These are phyloP conservation scores for Hanseniaspora mollemarum DNA, from an alignment of 805 yeast genomes.

Conservation along the genomic window DNA sequence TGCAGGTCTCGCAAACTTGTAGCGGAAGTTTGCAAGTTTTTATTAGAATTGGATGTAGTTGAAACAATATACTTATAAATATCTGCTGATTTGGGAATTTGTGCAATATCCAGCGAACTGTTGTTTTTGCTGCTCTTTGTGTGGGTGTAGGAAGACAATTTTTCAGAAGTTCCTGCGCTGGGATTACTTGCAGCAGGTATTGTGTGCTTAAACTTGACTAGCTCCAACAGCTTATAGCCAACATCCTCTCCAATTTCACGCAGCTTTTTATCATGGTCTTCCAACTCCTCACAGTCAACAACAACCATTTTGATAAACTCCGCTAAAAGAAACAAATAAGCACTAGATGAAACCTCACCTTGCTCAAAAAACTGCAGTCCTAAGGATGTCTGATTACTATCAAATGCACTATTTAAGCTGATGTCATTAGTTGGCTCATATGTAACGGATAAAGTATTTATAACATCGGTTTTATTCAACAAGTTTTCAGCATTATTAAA, in stretches of 20 bases:
- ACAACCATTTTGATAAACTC: constrained; percentile 53
- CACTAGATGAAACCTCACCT: constrained; percentile 50
- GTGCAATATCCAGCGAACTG: constrained; percentile 3
- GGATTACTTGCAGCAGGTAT: constrained; percentile 18
- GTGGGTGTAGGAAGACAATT: background rate
- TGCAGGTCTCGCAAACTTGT: background rate
- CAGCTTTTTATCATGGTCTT: constrained; percentile 48
- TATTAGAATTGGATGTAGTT: background rate
- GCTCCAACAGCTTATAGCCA: constrained; percentile 60
- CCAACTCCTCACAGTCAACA: constrained; percentile 38
- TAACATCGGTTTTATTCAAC: background rate
- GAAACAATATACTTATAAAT: background rate
- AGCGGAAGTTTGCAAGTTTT: background rate
- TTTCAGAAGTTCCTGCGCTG: background rate
- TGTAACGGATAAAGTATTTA: background rate
- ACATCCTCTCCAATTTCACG: constrained; percentile 66
- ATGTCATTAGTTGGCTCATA: background rate
- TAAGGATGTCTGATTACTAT: background rate
- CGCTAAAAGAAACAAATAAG: constrained; percentile 59
- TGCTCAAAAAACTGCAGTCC: background rate
- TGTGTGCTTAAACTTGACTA: constrained; percentile 31
- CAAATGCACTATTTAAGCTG: background rate
- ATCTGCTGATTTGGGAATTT: constrained; percentile 5
- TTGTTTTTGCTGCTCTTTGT: background rate
- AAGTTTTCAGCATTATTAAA: background rate